Evolutionary conservation across 768 basidiomycete genomes (phyloP).

Genomic region (Solioccasus polychromus): DNA sequence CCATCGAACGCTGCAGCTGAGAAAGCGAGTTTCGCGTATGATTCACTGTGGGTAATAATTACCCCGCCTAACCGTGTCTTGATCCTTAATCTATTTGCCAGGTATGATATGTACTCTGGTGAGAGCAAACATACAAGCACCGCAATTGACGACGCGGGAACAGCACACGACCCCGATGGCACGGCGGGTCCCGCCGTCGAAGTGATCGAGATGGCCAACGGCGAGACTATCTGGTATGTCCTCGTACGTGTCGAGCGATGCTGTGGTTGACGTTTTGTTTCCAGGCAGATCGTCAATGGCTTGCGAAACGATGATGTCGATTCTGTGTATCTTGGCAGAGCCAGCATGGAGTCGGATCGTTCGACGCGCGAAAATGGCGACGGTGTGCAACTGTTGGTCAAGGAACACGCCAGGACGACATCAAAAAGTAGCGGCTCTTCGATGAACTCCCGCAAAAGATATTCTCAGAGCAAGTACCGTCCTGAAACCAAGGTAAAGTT

Average conservation of each 20-base stretch:
- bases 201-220: conserved; percentile 81
- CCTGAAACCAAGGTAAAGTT: conserved; percentile 82
- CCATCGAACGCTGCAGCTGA: conserved; percentile 45
- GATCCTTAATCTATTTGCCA: conserved; percentile 35
- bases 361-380: conserved; percentile 47
- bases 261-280: conserved; percentile 1
- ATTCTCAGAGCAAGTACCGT: conserved; percentile 50
- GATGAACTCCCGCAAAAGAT: conserved; percentile 59
- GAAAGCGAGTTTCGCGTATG: conserved; percentile 69
- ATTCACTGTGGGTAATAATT: conserved; percentile 63
- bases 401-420: conserved; percentile 64
- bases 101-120: conserved; percentile 78
- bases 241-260: background rate
- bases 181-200: conserved; percentile 63
- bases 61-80: conserved; percentile 12
- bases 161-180: conserved; percentile 18
- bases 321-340: conserved; percentile 61
- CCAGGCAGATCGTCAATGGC: conserved; percentile 77
- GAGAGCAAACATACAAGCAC: conserved; percentile 44
- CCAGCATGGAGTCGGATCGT: conserved; percentile 75
- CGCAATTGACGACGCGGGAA: conserved; percentile 34
- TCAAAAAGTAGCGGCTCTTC: conserved; percentile 66
- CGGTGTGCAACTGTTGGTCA: conserved; percentile 70
- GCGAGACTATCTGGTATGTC: conserved; percentile 80
- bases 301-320: conserved; percentile 76